These are phyloP conservation scores for Gymnopilus junonius DNA, from an alignment of 768 basidiomycete species.

Conservation along the genomic window DNA sequence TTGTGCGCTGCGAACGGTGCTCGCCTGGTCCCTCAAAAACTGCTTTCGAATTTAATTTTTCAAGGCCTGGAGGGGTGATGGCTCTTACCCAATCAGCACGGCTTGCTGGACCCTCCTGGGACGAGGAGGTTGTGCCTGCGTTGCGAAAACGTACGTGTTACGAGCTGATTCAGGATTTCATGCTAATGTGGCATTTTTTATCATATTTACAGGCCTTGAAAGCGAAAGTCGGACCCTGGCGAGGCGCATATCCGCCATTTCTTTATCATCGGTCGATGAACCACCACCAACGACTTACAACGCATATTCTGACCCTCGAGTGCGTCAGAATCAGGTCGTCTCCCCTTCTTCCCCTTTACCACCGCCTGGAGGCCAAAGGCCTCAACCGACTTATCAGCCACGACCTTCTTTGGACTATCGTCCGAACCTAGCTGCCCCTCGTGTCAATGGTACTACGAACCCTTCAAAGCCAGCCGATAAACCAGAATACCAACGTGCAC, in stretches of 20 bases:
- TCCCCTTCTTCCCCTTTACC: constrained; percentile 11
- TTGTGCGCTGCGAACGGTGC: constrained; percentile 6
- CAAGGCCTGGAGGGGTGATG: constrained; percentile 29
- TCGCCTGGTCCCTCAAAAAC: neutral
- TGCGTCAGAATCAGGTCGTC: constrained; percentile 15
- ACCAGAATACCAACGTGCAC: constrained; percentile 49
- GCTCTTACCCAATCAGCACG: constrained; percentile 47
- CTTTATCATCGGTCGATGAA: constrained; percentile 22
- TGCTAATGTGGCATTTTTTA: neutral
- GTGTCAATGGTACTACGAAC: constrained; percentile 34
- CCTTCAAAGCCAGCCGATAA: constrained; percentile 24
- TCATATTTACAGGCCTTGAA: constrained; percentile 63
- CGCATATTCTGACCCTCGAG: constrained; percentile 13
- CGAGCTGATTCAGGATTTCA: neutral
- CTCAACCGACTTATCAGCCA: constrained; percentile 18
- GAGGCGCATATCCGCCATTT: constrained; percentile 35
- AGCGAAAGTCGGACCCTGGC: constrained; percentile 74
- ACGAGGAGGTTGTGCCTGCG: constrained; percentile 81
- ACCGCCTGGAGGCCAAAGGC: constrained; percentile 8
- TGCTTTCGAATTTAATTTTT: neutral
- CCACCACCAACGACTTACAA: constrained; percentile 25
- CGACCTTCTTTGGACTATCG: constrained; percentile 20
- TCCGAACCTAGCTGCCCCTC: constrained; percentile 24
- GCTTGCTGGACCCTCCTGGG: constrained; percentile 65
- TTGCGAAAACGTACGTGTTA: constrained; percentile 71